Conservation (phyloP, 148 eudicot genomes). For the Fagopyrum esculentum region DNA sequence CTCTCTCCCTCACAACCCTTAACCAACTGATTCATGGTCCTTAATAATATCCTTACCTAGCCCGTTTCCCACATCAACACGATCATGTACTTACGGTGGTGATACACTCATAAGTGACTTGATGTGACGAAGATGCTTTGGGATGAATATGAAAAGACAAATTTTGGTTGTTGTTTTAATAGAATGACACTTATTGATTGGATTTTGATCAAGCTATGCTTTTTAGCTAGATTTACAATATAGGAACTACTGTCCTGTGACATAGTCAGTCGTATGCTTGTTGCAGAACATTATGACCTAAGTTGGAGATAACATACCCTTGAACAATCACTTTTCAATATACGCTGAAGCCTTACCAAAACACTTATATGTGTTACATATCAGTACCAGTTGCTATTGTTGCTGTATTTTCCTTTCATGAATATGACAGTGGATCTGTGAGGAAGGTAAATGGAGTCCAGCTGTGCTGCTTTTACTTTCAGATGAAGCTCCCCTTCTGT, state of each 20-base stretch:
- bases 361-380: background rate
- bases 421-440: background rate
- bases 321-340: background rate
- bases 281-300: background rate
- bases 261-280: background rate
- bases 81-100: too few relatives aligned
- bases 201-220: background rate
- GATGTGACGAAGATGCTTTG: background rate
- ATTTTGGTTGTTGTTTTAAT: background rate
- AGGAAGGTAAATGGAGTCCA: background rate
- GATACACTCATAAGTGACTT: background rate
- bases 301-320: slow-evolving; percentile 2
- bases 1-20: too few relatives aligned
- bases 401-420: background rate
- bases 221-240: background rate
- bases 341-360: background rate
- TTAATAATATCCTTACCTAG: too few relatives aligned
- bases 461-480: background rate
- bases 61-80: too few relatives aligned
- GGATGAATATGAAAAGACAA: background rate
- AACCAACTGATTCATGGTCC: too few relatives aligned
- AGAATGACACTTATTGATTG: background rate
- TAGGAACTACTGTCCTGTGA: background rate
- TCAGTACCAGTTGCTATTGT: background rate
- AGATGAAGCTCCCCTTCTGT: background rate